Evolutionary conservation across 306 rosid genomes (phyloP).

Genomic region (Acacia melanoxylon): DNA sequence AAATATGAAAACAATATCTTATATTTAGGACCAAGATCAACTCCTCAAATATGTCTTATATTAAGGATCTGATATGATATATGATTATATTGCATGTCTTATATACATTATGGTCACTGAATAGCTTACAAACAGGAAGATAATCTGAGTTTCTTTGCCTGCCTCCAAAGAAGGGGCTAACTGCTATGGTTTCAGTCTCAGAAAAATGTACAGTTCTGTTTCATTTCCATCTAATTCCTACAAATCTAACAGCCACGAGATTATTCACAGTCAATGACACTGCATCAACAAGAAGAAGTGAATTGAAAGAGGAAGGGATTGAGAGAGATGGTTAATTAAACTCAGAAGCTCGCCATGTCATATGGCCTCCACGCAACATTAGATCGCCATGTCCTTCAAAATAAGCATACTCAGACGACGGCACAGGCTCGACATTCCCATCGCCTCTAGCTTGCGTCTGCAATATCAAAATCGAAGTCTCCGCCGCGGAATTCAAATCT

Average conservation of each 20-base stretch:
- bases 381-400: slow-evolving; percentile 9
- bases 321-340: not conserved
- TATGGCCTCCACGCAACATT: slow-evolving; percentile 2
- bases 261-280: not conserved
- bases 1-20: too few relatives aligned
- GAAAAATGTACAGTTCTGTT: not conserved
- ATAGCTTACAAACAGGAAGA: too few relatives aligned
- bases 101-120: too few relatives aligned
- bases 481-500: slow-evolving; percentile 43
- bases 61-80: too few relatives aligned
- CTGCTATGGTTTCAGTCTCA: not conserved
- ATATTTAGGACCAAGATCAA: too few relatives aligned
- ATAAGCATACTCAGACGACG: not conserved
- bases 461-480: slow-evolving; percentile 41
- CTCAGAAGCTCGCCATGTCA: slow-evolving; percentile 15
- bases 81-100: too few relatives aligned
- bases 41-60: too few relatives aligned
- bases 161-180: not conserved
- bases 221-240: not conserved
- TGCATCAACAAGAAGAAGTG: not conserved
- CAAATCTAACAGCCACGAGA: not conserved
- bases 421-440: not conserved
- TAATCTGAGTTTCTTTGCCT: not conserved
- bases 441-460: not conserved
- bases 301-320: not conserved